A percentile compares a stretch with the other conserved stretches of the same genome.
Conservation (phyloP, 2,329 filamentous ascomycete species). For the Davidsoniella virescens region DNA sequence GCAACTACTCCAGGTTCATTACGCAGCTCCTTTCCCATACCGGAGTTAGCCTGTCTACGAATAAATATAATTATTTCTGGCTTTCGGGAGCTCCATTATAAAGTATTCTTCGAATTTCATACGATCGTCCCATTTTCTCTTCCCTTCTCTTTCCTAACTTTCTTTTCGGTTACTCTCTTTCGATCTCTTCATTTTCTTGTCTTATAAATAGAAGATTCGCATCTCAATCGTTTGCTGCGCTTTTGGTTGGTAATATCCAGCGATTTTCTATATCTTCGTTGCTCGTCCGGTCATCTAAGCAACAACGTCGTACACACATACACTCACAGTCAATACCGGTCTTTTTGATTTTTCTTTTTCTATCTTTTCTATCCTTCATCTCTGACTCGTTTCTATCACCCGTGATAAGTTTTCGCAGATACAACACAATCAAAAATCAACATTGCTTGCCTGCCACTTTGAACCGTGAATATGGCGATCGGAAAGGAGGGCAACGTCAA, state of each 20-base stretch:
- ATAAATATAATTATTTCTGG: no score
- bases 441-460: background rate
- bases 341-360: background rate
- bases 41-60: no score
- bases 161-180: background rate
- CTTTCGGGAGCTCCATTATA: no score
- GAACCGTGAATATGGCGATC: conserved; percentile 22
- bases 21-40: no score
- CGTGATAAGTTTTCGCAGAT: no score
- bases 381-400: background rate
- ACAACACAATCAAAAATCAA: background rate
- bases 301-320: background rate
- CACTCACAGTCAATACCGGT: background rate
- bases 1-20: no score
- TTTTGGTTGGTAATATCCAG: no score
- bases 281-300: no score
- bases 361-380: background rate
- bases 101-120: no score
- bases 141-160: no score
- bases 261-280: no score
- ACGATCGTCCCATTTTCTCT: background rate
- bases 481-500: conserved; percentile 36
- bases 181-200: background rate
- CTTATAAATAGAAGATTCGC: background rate
- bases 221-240: no score